These are phyloP conservation scores for Zygosaccharomyces pseudobailii DNA, from an alignment of 1,139 yeast genomes.

Conservation along the genomic window DNA sequence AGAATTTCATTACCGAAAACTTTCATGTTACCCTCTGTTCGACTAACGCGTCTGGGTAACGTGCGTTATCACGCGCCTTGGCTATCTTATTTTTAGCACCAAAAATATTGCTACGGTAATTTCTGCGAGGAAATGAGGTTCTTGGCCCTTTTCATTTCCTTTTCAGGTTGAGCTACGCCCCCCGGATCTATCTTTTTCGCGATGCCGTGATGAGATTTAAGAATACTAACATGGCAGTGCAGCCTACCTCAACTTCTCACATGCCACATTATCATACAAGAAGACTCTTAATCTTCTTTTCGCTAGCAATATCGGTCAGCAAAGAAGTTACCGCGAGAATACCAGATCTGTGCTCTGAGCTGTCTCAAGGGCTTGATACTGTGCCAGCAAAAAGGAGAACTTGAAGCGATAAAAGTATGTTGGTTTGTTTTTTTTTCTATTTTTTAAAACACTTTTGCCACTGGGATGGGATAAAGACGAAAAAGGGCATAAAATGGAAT, in stretches of 20 bases:
- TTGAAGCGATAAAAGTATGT: not conserved
- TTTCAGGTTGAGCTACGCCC: not conserved
- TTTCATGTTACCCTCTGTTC: not conserved
- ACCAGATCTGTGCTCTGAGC: not conserved
- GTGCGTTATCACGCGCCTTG: not conserved
- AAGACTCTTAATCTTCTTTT: not conserved
- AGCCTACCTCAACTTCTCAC: not conserved
- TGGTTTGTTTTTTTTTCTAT: not conserved
- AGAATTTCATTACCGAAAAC: not conserved
- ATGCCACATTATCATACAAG: not conserved
- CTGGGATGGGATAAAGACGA: not conserved
- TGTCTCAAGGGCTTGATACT: not conserved
- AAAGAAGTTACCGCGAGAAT: not conserved
- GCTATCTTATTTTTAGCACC: not conserved
- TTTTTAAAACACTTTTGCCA: not conserved
- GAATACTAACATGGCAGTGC: not conserved
- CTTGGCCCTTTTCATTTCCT: not conserved
- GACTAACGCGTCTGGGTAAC: not conserved
- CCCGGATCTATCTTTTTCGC: not conserved
- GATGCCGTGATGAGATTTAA: not conserved
- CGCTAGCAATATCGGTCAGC: not conserved
- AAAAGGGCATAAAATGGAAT: not conserved
- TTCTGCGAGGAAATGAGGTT: not conserved
- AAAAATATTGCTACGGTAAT: not conserved
- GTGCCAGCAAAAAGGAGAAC: not conserved